A percentile compares a stretch with the other conserved stretches of the same genome.
phyloP scores from a whole-genome alignment of 371 early-diverging fungal genomes.

The Mucor irregularis region DNA sequence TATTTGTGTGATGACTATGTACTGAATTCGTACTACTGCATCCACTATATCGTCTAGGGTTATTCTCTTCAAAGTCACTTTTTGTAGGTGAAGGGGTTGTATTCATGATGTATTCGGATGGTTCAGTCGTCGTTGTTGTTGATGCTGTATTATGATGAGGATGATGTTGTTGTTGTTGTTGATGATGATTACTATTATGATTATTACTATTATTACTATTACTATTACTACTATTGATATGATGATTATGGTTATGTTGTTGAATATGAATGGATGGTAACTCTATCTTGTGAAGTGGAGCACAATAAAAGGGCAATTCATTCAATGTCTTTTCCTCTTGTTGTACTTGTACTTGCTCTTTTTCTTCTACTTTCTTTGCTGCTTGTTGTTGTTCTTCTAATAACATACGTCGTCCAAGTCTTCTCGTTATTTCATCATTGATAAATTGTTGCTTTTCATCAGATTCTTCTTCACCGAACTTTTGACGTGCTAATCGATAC shows the following conservation, averaged over 20 bases:
- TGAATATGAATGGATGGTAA: conserved; percentile 28
- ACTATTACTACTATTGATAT: too few species aligned
- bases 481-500: conserved; percentile 64
- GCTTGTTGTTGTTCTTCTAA: conserved; percentile 12
- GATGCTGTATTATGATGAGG: too few species aligned
- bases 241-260: conserved; percentile 18
- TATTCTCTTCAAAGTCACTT: too few species aligned
- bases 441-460: conserved; percentile 63
- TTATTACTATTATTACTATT: too few species aligned
- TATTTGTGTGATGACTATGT: not conserved
- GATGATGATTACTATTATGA: too few species aligned
- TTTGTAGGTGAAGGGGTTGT: not conserved
- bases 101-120: too few species aligned
- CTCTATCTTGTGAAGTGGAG: conserved; percentile 35
- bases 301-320: conserved; percentile 45
- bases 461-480: conserved; percentile 60
- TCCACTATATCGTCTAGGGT: too few species aligned
- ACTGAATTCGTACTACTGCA: not conserved
- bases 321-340: conserved; percentile 16
- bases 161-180: too few species aligned
- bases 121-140: too few species aligned
- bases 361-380: not conserved
- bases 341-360: not conserved
- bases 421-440: conserved; percentile 55
- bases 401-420: conserved; percentile 34